Conservation (phyloP, 129 eudicot genomes). For the Flaveria brownii region DNA sequence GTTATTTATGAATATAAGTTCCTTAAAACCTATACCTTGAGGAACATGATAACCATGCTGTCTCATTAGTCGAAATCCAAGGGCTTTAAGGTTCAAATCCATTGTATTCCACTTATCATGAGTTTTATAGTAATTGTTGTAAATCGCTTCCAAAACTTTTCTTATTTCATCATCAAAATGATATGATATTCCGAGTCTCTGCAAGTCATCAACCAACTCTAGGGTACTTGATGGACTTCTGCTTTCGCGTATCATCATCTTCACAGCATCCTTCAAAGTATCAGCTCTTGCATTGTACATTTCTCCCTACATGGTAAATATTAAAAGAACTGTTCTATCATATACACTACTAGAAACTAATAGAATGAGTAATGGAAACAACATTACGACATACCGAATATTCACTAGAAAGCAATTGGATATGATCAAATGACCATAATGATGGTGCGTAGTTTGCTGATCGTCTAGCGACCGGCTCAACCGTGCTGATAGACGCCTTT, state of each 20-base stretch:
- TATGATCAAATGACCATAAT: not conserved
- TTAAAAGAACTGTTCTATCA: too few species aligned
- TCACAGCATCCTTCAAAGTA: slow-evolving; percentile 19
- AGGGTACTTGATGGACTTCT: not conserved
- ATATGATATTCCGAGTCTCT: slow-evolving; percentile 21
- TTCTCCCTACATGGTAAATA: too few species aligned
- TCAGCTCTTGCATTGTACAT: too few species aligned
- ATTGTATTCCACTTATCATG: slow-evolving; percentile 21
- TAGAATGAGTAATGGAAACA: not conserved
- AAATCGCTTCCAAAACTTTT: slow-evolving; percentile 17
- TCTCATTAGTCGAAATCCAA: slow-evolving; percentile 35
- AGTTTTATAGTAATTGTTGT: not conserved
- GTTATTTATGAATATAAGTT: not conserved
- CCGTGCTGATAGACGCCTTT: not conserved
- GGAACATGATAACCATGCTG: slow-evolving; percentile 31
- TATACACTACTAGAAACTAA: too few species aligned
- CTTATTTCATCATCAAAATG: slow-evolving; percentile 32
- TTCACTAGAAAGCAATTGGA: not conserved
- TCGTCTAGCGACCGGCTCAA: not conserved
- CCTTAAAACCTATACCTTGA: slow-evolving; percentile 23
- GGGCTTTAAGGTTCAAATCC: slow-evolving; percentile 31
- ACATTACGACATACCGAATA: not conserved
- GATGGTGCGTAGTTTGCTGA: slow-evolving; percentile 11
- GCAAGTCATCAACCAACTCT: slow-evolving; percentile 33
- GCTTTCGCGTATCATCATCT: not conserved